Evolutionary conservation across 2,329 filamentous ascomycete species (phyloP), one percentile per base, ranked within the genome.

Genomic region (Claviceps spartinae): DNA sequence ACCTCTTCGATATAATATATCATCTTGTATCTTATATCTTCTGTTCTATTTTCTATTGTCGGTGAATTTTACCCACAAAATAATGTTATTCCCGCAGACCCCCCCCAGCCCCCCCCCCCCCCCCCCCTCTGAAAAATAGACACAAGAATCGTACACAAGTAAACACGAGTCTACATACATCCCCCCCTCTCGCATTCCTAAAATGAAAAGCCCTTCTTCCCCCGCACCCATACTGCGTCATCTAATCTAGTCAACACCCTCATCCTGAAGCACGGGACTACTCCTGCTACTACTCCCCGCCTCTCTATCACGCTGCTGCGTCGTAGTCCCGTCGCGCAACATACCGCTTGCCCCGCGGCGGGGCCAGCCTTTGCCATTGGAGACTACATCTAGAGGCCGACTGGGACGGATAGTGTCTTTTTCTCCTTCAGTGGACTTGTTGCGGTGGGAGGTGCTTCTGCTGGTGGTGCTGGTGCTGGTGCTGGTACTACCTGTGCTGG

Each of bases 301-400:
- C 4, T 43, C 41, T 14, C 41, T 3, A 22, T 43, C 22, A 16
- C 22, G 42, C 20, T 24, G 8, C 18, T 42, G 41, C 8, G 41
- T 9, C 13, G 42, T 13, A 13, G 11, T 26, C 49, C 62, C 63
- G 54, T 69, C 68, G 37, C 69, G 62, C 46, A 73, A 57, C 62
- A 73, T 62, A 37, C 71, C 70, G 54, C 69, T 73, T 16, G 70
- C 71, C 42, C 70, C 69, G 52, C 67, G 65, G 4, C 65, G 65
- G 3, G 66, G 62, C 67, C 66, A 71, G 48, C 65, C 65, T 48
- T 62, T 61, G 61, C 60, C 64, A 48, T 68, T 69, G 6, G 64
- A 67, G 22, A 70, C 68, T 5, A 11, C 30, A 69, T 65, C 57
- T 76, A 63, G 64, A 78, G 63, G 42, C 72, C 61, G 60, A 42